Conservation (phyloP, 345 rosid species). For the Eutrema japonicum region DNA sequence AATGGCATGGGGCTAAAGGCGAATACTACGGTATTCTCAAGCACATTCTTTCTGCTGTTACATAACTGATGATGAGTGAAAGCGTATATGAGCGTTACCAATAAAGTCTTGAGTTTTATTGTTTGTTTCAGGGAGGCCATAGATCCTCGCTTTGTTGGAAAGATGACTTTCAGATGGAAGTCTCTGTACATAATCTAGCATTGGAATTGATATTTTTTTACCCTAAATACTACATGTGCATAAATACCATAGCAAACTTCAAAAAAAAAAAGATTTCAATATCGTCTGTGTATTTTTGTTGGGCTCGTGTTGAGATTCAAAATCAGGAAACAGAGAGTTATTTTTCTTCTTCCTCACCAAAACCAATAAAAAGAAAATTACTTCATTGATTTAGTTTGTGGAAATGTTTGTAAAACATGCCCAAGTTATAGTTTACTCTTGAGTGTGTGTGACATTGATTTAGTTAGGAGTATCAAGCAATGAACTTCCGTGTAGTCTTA, state of each 20-base stretch:
- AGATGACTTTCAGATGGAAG: slow-evolving; percentile 7
- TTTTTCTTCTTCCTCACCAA: not conserved
- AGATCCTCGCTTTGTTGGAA: slow-evolving; percentile 17
- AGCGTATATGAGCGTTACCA: not conserved
- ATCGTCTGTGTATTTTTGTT: not conserved
- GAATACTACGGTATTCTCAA: not conserved
- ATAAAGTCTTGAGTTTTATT: not conserved
- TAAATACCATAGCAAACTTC: slow-evolving; percentile 2
- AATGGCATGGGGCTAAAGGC: slow-evolving; percentile 85
- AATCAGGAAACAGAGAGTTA: not conserved
- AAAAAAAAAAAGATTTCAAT: not conserved
- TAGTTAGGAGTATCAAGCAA: not conserved
- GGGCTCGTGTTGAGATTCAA: not conserved
- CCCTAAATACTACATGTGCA: slow-evolving; percentile 15
- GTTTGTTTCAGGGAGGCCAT: slow-evolving; percentile 34
- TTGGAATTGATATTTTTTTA: not conserved
- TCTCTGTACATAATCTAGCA: slow-evolving; percentile 26
- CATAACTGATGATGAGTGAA: slow-evolving; percentile 4
- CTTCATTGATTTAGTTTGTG: not conserved
- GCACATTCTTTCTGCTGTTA: slow-evolving; percentile 5
- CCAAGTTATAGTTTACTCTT: not conserved
- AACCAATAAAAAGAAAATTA: not conserved
- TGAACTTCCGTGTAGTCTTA: not conserved
- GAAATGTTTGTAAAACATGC: not conserved
- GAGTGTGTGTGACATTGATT: not conserved